Conservation (phyloP, 352 stramenopile genomes). For the Pythium volutum region DNA sequence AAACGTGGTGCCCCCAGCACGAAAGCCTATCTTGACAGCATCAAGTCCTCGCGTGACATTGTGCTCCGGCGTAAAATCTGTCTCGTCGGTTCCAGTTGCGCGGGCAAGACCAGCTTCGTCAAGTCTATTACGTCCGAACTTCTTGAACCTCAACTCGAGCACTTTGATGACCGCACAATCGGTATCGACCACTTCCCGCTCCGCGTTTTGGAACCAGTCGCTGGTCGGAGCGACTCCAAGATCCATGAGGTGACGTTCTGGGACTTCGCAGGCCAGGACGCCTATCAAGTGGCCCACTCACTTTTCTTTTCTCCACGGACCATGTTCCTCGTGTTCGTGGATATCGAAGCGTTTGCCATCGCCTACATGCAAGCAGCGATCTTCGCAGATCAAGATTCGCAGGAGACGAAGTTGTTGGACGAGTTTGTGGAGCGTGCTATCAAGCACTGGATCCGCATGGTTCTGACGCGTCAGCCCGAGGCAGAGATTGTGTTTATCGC, state of each 20-base stretch:
- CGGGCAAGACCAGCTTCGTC: conserved; percentile 13
- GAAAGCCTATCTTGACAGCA: too few species aligned
- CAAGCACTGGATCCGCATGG: not conserved
- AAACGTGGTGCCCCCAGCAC: too few species aligned
- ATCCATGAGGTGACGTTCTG: conserved; percentile 6
- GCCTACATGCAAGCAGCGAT: not conserved
- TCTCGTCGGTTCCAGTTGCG: not conserved
- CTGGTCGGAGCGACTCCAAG: not conserved
- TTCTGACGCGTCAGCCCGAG: conserved; percentile 1
- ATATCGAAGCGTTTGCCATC: not conserved
- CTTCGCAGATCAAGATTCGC: not conserved
- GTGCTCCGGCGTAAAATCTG: too few species aligned
- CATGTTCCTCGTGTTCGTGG: conserved; percentile 9
- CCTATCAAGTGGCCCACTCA: conserved; percentile 1
- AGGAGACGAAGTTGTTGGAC: not conserved
- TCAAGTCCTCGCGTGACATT: too few species aligned
- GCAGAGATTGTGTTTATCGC: conserved; percentile 10
- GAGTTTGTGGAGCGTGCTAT: conserved; percentile 2
- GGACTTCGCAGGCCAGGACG: conserved; percentile 10
- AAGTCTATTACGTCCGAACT: conserved; percentile 22
- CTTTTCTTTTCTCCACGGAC: conserved; percentile 12
- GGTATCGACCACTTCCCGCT: not conserved
- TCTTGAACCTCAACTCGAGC: conserved; percentile 3
- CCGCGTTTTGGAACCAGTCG: not conserved
- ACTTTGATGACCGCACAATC: not conserved